These are phyloP conservation scores for Fistulifera pelliculosa DNA, from an alignment of 108 stramenopile genomes.

Conservation along the genomic window DNA sequence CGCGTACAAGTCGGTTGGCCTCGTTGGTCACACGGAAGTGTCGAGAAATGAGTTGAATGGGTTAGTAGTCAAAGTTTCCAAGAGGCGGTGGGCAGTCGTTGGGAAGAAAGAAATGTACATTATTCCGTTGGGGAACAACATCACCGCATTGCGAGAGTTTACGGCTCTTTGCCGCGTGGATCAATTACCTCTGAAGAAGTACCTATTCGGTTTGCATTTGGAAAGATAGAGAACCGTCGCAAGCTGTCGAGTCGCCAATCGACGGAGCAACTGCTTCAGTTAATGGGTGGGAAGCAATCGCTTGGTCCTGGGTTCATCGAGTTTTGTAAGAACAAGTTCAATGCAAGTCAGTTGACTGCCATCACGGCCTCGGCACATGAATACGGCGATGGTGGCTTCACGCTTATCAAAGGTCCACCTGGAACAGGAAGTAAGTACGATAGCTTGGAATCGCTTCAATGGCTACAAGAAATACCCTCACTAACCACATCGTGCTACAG, in stretches of 20 bases:
- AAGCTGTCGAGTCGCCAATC: neutral
- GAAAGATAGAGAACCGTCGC: neutral
- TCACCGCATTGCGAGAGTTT: slow-evolving; percentile 74
- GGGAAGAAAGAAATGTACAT: slow-evolving; percentile 38
- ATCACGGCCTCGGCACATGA: slow-evolving; percentile 65
- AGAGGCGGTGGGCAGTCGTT: slow-evolving; percentile 47
- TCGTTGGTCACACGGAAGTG: slow-evolving; percentile 62
- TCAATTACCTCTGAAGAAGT: slow-evolving; percentile 49
- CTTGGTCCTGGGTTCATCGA: slow-evolving; percentile 74
- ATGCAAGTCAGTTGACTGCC: slow-evolving; percentile 70
- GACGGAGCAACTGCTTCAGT: slow-evolving; percentile 27
- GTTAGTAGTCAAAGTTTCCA: slow-evolving; percentile 49
- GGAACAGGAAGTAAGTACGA: slow-evolving; percentile 19
- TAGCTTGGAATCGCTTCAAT: neutral
- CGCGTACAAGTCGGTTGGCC: slow-evolving; percentile 19
- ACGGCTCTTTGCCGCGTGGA: slow-evolving; percentile 70
- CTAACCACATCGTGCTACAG: slow-evolving; percentile 16
- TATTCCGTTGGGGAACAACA: slow-evolving; percentile 58
- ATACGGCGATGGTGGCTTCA: slow-evolving; percentile 80
- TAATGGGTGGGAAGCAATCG: slow-evolving; percentile 60
- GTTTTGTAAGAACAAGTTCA: slow-evolving; percentile 65
- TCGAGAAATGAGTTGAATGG: slow-evolving; percentile 37
- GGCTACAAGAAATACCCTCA: neutral
- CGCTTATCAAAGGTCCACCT: slow-evolving; percentile 59
- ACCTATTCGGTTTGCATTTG: slow-evolving; percentile 47